These are phyloP conservation scores for Neophaeococcomyces mojaviensis DNA, from an alignment of 2,329 filamentous ascomycete species.

Conservation along the genomic window DNA sequence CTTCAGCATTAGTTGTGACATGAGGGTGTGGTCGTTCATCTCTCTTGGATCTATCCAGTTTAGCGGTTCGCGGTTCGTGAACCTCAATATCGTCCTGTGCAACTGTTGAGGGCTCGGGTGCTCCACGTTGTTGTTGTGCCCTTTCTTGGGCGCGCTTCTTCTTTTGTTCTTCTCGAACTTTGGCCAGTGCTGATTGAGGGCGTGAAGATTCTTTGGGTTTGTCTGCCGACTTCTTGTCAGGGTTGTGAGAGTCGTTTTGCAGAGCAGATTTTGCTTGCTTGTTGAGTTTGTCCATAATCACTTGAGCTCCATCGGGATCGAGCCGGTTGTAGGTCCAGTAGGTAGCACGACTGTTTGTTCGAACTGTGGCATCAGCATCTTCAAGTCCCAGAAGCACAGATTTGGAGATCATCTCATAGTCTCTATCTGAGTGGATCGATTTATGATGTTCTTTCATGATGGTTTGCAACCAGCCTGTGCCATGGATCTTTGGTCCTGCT, in stretches of 20 bases:
- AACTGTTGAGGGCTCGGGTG: conserved; percentile 2
- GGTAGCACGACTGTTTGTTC: conserved; percentile 74
- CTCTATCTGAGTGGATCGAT: conserved; percentile 76
- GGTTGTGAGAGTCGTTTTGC: conserved; percentile 75
- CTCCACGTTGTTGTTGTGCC: not conserved
- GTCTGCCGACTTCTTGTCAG: conserved; percentile 28
- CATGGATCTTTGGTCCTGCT: conserved; percentile 72
- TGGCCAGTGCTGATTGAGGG: conserved; percentile 19
- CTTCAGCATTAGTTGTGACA: not conserved
- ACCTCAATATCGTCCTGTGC: conserved; percentile 6
- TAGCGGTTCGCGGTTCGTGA: conserved; percentile 2
- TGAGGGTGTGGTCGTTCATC: conserved; percentile 3
- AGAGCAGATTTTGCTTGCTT: conserved; percentile 69
- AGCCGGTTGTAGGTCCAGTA: conserved; percentile 76
- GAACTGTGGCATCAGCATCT: conserved; percentile 83
- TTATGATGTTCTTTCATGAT: conserved; percentile 69
- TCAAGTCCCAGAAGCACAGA: conserved; percentile 80
- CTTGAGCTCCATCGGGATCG: conserved; percentile 75
- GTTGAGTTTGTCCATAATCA: conserved; percentile 73
- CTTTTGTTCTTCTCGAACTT: conserved; percentile 13
- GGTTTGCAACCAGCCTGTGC: conserved; percentile 75
- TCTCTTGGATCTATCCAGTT: conserved; percentile 1
- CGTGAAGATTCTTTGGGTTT: conserved; percentile 21
- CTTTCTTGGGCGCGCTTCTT: conserved; percentile 9
- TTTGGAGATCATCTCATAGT: conserved; percentile 76